Conservation (phyloP, 305 asterid species). For the Fraxinus latifolia region DNA sequence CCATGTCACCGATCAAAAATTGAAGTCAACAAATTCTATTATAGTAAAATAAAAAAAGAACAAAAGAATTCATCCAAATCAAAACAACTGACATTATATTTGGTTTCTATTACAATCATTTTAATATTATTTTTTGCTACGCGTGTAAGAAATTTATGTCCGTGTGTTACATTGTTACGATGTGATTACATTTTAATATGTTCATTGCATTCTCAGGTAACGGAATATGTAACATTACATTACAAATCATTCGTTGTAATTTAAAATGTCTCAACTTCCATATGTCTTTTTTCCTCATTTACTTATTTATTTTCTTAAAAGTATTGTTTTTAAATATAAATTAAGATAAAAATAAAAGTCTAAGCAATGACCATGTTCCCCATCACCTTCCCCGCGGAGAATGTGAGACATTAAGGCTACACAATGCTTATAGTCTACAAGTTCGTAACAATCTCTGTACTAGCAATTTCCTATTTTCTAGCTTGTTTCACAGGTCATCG, state of each 20-base stretch:
- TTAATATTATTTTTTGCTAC: background rate
- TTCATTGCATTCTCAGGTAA: background rate
- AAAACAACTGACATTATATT: background rate
- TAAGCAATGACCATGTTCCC: background rate
- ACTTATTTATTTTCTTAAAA: background rate
- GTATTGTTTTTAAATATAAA: background rate
- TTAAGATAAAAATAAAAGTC: background rate
- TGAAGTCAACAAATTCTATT: background rate
- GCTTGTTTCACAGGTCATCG: background rate
- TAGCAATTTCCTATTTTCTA: background rate
- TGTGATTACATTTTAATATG: background rate
- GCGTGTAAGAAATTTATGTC: background rate
- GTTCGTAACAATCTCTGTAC: background rate
- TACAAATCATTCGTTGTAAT: background rate
- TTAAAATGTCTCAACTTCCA: background rate
- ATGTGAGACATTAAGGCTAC: background rate
- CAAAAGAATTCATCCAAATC: background rate
- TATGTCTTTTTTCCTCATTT: background rate
- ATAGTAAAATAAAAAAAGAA: background rate
- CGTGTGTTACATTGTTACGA: background rate
- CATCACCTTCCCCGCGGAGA: background rate
- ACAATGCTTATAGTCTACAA: background rate
- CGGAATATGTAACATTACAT: background rate
- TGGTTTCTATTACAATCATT: background rate
- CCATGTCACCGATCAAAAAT: background rate